Percentiles rank a stretch among this genome's conserved stretches.
These are phyloP conservation scores for Cryptosporidium tyzzeri DNA, from an alignment of 169 alveolate genomes.

Conservation along the genomic window DNA sequence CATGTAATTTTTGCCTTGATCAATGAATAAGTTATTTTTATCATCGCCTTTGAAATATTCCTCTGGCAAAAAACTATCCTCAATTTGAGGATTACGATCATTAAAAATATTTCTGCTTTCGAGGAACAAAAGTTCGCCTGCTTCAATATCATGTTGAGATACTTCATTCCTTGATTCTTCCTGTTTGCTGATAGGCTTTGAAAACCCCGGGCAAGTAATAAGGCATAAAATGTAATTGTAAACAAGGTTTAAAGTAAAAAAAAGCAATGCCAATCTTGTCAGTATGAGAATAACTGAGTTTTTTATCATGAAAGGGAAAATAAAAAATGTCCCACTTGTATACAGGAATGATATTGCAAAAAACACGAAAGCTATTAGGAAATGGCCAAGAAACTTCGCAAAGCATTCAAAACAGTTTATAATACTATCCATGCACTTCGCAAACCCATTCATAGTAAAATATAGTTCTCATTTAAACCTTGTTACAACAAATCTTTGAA, in stretches of 20 bases:
- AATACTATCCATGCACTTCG: slow-evolving; percentile 2
- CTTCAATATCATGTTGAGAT: background rate
- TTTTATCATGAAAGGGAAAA: slow-evolving; percentile 46
- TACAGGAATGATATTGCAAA: slow-evolving; percentile 50
- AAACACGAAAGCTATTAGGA: slow-evolving; percentile 61
- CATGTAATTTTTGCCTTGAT: background rate
- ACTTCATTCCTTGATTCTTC: background rate
- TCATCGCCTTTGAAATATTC: background rate
- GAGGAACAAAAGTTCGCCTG: background rate
- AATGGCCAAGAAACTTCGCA: slow-evolving; percentile 55
- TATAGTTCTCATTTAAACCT: background rate
- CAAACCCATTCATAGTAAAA: background rate
- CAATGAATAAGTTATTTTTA: background rate
- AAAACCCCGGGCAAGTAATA: slow-evolving; percentile 33
- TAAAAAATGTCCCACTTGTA: slow-evolving; percentile 59
- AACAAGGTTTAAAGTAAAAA: slow-evolving; percentile 43
- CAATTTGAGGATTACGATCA: background rate
- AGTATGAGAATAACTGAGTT: slow-evolving; percentile 2
- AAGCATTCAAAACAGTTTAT: slow-evolving; percentile 46
- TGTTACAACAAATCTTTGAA: background rate
- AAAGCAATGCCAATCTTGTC: slow-evolving; percentile 7
- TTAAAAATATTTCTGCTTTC: background rate
- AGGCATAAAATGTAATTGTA: slow-evolving; percentile 57
- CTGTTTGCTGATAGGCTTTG: background rate
- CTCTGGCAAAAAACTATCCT: background rate